Percentiles rank a stretch among this genome's conserved stretches.
phyloP scores from a whole-genome alignment of 2,329 filamentous ascomycete species.

The Phyllosticta capitalensis region DNA sequence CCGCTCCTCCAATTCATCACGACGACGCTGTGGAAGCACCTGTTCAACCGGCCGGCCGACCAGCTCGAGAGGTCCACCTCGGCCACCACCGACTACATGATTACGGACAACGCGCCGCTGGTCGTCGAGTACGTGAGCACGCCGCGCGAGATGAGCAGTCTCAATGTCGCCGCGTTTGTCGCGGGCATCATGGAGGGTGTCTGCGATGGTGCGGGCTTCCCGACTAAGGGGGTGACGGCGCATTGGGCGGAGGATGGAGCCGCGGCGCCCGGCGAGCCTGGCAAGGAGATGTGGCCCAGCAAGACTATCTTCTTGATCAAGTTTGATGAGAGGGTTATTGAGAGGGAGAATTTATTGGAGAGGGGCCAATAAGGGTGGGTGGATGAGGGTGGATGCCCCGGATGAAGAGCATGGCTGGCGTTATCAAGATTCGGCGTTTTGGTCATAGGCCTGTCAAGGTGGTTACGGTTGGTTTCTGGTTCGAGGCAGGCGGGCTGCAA shows the following conservation, averaged over 20 bases:
- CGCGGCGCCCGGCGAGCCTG: conserved; percentile 40
- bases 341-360: conserved; percentile 75
- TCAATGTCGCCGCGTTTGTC: conserved; percentile 93
- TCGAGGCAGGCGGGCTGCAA: not conserved
- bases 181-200: conserved; percentile 93
- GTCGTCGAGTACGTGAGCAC: conserved; percentile 92
- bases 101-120: conserved; percentile 93
- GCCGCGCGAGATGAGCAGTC: conserved; percentile 87
- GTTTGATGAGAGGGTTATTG: conserved; percentile 83
- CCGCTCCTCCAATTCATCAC: conserved; percentile 92
- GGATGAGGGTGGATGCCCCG: not conserved
- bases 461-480: not conserved
- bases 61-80: conserved; percentile 81
- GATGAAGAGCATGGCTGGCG: not conserved
- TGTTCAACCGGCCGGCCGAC: conserved; percentile 85
- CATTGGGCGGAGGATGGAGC: conserved; percentile 55
- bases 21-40: conserved; percentile 80
- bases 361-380: conserved; percentile 37
- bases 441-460: not conserved
- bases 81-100: conserved; percentile 95
- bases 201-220: conserved; percentile 86
- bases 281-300: conserved; percentile 79
- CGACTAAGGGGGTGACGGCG: conserved; percentile 72
- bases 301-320: conserved; percentile 94
- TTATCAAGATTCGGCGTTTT: not conserved